Evolutionary conservation across 805 yeast species (phyloP).

Genomic region (Ogataea polymorpha): DNA sequence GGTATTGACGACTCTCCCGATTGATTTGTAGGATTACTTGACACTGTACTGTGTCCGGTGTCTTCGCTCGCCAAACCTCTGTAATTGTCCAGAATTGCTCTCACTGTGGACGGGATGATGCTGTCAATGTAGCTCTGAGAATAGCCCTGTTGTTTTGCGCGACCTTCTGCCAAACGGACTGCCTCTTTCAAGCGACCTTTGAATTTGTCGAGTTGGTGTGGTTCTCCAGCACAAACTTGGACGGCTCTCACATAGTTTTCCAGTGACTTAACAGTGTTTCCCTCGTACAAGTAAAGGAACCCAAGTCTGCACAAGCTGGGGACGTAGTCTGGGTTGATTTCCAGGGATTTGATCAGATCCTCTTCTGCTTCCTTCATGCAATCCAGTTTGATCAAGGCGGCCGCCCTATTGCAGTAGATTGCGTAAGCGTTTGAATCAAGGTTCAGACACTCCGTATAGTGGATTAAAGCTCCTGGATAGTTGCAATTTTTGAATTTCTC

Average conservation of each 20-base stretch:
- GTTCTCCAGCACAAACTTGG: conserved; percentile 16
- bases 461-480: conserved; percentile 34
- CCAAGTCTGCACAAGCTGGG: conserved; percentile 40
- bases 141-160: conserved; percentile 35
- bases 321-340: conserved; percentile 33
- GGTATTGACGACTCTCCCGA: conserved; percentile 8
- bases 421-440: conserved; percentile 33
- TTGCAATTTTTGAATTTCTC: conserved; percentile 25
- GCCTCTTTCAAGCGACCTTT: conserved; percentile 28
- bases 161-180: conserved; percentile 26
- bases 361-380: conserved; percentile 34
- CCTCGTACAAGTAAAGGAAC: conserved; percentile 34
- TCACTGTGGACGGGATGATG: conserved; percentile 25
- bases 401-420: conserved; percentile 39
- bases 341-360: conserved; percentile 34
- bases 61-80: conserved; percentile 7
- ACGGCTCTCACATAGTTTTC: conserved; percentile 37
- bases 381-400: conserved; percentile 36
- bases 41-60: conserved; percentile 15
- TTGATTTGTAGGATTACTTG: conserved; percentile 14
- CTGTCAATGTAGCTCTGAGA: conserved; percentile 27
- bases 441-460: conserved; percentile 36
- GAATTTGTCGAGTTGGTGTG: conserved; percentile 23
- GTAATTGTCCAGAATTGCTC: conserved; percentile 23
- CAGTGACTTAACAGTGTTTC: conserved; percentile 36